These are phyloP conservation scores for Cyclotella distinguenda DNA, from an alignment of 108 stramenopile genomes.

Conservation along the genomic window DNA sequence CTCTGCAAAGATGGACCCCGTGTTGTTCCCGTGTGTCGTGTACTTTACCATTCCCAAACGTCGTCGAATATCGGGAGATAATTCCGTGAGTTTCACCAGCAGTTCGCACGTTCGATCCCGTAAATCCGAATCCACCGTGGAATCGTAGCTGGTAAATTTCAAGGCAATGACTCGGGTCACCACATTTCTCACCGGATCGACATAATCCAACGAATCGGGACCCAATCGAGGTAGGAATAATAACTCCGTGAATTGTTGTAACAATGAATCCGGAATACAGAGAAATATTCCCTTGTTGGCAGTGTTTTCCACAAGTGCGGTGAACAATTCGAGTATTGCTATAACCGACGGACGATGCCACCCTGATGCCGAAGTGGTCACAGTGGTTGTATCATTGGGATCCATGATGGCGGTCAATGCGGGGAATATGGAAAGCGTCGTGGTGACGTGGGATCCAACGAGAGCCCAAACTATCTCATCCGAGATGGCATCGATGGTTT, in stretches of 20 bases:
- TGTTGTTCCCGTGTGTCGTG: constrained; percentile 13
- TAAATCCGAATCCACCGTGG: constrained; percentile 74
- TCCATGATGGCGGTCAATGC: constrained; percentile 34
- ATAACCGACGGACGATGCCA: constrained; percentile 49
- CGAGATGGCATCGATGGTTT: constrained; percentile 34
- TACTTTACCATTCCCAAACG: constrained; percentile 43
- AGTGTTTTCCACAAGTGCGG: constrained; percentile 46
- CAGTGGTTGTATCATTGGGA: constrained; percentile 37
- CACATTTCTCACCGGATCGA: constrained; percentile 69
- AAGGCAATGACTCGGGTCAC: constrained; percentile 63
- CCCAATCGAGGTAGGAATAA: constrained; percentile 76
- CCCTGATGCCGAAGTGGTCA: constrained; percentile 33
- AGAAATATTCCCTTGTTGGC: constrained; percentile 61
- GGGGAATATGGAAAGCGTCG: constrained; percentile 41
- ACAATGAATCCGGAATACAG: constrained; percentile 54
- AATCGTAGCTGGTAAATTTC: constrained; percentile 74
- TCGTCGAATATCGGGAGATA: constrained; percentile 56
- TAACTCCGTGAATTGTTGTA: constrained; percentile 64
- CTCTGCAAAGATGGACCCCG: background rate
- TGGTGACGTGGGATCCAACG: constrained; percentile 22
- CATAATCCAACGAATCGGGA: constrained; percentile 74
- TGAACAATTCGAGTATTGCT: constrained; percentile 38
- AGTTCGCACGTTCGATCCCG: constrained; percentile 81
- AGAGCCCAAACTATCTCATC: constrained; percentile 29
- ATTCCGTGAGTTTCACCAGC: constrained; percentile 65